Base-by-base conservation (phyloP, 2,329 filamentous ascomycete species). In the Fusarium agapanthi region DNA sequence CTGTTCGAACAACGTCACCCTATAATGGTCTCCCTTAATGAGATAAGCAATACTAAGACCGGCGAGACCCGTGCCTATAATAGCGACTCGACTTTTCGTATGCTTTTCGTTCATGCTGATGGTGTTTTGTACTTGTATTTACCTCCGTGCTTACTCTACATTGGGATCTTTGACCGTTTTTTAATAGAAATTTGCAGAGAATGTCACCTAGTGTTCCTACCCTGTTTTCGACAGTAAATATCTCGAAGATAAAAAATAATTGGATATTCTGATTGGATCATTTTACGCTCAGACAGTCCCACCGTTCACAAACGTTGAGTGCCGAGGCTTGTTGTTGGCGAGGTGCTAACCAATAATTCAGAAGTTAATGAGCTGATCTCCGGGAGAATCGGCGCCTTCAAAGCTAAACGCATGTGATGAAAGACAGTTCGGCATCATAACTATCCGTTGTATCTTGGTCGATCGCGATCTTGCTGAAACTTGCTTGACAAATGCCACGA, bases 11-110 rank as follows among this genome's bases (percentile, higher is more conserved):
- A 84, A 65, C 14, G 41, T 57, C 30, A 35, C 41, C 14, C 32
- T 50, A 26, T 50, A 50, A 7, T 7, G 34, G 7, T 83, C 82
- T 26, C 75, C 76, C 14, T 80, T 76, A 13, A 84, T 69, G 6
- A 84, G 77, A 53, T 82, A 79, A 0, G 79, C 81, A 1, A 81
- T 79, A 1, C 81, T 79, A 2, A 84, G 77, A 3, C 82, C 82
- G 18, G 82, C 81, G 16, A 84, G 61, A 2, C 82, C 82, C 3
- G 81, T 82, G 15, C 82, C 82, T 35, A 84, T 72, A 44, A 84
- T 74, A 62, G 82, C 82, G 30, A 76, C 75, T 3, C 66, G 67
- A 24, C 20, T 26, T 35, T 57, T 51, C 10, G 24, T 47, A 24
- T 26, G 32, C 13, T 35, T 15, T 15, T 55, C 37, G 37, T 24